Conservation (phyloP, 768 basidiomycete genomes). For the Pholiota microspora region DNA sequence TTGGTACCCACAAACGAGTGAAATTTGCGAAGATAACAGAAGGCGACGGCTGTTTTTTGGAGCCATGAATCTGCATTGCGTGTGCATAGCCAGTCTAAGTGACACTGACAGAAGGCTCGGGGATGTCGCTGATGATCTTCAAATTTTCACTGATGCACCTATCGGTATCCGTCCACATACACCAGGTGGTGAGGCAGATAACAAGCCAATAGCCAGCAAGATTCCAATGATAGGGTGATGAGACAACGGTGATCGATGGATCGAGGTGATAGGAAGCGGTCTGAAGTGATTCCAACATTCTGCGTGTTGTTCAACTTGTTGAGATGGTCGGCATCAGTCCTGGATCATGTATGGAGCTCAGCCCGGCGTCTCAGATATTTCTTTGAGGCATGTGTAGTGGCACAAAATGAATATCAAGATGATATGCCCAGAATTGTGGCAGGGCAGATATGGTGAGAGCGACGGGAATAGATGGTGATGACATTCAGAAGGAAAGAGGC, state of each 20-base stretch:
- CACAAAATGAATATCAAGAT: too few species aligned
- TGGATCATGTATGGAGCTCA: background rate
- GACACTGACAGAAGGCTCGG: background rate
- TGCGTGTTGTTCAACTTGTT: background rate
- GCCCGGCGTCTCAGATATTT: too few species aligned
- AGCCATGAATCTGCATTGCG: too few species aligned
- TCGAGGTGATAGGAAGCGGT: too few species aligned
- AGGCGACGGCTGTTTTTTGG: background rate
- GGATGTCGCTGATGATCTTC: background rate
- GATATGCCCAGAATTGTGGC: too few species aligned
- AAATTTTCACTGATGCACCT: background rate
- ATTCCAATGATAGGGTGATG: background rate
- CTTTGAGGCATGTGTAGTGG: too few species aligned
- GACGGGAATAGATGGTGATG: background rate
- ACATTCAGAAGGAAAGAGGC: background rate
- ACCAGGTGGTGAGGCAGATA: background rate
- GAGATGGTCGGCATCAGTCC: background rate
- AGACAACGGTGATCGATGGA: background rate
- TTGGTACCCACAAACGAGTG: constrained; percentile 1
- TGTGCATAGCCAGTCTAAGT: too few species aligned
- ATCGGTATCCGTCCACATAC: background rate
- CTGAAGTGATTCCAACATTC: background rate
- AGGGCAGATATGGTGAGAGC: background rate
- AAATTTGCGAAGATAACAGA: background rate
- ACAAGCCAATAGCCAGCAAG: background rate